Base-by-base conservation (phyloP, 164 flowering plant species). In the Macadamia tetraphylla region DNA sequence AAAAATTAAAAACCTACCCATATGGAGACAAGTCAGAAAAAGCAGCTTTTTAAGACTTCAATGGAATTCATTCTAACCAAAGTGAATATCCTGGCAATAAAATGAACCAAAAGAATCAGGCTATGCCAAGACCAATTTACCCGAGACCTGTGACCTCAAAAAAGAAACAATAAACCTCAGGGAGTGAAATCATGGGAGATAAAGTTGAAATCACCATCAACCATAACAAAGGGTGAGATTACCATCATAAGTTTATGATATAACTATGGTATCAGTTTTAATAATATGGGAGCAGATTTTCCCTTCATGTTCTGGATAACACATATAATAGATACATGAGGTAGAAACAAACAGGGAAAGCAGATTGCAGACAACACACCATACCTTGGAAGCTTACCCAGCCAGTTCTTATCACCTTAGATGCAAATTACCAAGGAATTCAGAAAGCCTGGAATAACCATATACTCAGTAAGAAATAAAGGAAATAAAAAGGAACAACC, bases 381-480 rank as follows among this genome's bases (percentile, higher is more conserved):
- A 35, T 72, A 82, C 83, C 69, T 66, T 69, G 73, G 11, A 69
- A 60, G 60, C n/a, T 53, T 48, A 55, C 6, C 56, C 40, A 64
- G 40, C n/a, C 52, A 58, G 15, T 23, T 17, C 44, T 8, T 0
- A 76, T 85, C 87, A 82, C 53, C 88, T 73, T 53, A 93, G 68
- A 48, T 61, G 88, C 87, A 94, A 62, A 53, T 80, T 76, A 57
- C 80, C 62, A 57, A 94, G 86, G 79, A 91, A 89, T 63, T 94
- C 96, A 8, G 98, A 86, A 46, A 94, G 86, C 92, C 98, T 91
- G 94, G 63, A 79, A 76, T 32, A 44, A 62, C 40, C 66, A 30
- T 15, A 18, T 18, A 68, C 60, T 57, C 18, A 52, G 29, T 63
- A 13, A 49, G 40, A 32, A 42, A 6, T 29, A 46, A n/a, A 67